phyloP scores from a whole-genome alignment of 78 protist genomes.

The Goniomonas avonlea region DNA sequence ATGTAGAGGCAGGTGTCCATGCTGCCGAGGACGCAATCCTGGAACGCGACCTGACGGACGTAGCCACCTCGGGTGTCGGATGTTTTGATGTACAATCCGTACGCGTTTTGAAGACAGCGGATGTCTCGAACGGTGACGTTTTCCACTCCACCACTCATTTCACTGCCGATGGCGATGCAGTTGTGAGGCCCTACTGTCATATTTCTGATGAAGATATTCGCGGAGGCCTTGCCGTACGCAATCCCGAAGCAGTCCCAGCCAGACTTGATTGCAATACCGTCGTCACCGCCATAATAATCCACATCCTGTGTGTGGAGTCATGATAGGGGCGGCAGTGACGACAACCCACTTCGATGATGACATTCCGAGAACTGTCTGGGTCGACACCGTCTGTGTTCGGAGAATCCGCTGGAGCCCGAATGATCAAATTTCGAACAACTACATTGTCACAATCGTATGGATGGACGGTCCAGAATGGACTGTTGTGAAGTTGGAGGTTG shows the following conservation, averaged over 20 bases:
- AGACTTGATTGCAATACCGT: background rate
- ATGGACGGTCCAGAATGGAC: constrained; percentile 20
- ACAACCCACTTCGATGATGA: constrained; percentile 15
- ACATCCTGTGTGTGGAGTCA: too few relatives aligned
- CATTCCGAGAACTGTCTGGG: background rate
- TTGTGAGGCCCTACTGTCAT: background rate
- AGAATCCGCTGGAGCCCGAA: background rate
- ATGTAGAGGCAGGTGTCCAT: too few relatives aligned
- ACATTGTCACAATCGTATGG: background rate
- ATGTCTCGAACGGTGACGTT: background rate
- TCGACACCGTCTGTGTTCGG: constrained; percentile 33
- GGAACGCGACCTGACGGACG: background rate
- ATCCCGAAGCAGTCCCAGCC: background rate
- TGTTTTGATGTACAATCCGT: background rate
- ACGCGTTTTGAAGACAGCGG: background rate
- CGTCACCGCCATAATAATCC: background rate
- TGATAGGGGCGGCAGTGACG: too few relatives aligned
- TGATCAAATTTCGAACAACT: background rate
- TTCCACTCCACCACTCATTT: background rate
- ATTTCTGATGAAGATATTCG: background rate
- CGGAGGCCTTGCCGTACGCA: background rate
- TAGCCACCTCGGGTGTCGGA: background rate
- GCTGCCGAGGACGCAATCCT: background rate
- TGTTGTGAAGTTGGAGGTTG: background rate
- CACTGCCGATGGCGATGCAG: background rate